A percentile compares a stretch with the other conserved stretches of the same genome.
These are phyloP conservation scores for Actinidia arguta DNA, from an alignment of 179 eudicot species.

Conservation along the genomic window DNA sequence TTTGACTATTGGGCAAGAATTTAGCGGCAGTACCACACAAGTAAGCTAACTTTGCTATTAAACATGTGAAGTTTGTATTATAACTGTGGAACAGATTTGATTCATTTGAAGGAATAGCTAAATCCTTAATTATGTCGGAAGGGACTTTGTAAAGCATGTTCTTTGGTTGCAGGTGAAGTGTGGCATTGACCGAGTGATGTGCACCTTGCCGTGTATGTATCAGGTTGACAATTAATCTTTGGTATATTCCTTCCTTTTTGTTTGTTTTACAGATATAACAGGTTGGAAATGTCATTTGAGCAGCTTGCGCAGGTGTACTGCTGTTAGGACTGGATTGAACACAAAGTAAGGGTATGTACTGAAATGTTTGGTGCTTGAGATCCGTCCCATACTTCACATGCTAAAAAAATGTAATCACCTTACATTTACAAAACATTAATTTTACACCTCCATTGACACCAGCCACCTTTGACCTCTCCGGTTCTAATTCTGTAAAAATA, in stretches of 20 bases:
- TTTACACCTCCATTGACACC: no score
- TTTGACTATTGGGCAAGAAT: slow-evolving; percentile 99
- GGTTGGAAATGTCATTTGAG: slow-evolving; percentile 29
- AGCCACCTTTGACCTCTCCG: no score
- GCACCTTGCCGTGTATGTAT: slow-evolving; percentile 92
- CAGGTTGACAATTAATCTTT: slow-evolving; percentile 56
- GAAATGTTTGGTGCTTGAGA: slow-evolving; percentile 11
- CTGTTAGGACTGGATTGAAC: slow-evolving; percentile 98
- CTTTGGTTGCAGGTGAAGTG: slow-evolving; percentile 77
- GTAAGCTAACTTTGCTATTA: slow-evolving; percentile 47
- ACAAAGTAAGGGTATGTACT: slow-evolving; percentile 87
- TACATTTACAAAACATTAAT: no score
- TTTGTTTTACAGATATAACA: slow-evolving; percentile 22
- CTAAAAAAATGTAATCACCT: no score
- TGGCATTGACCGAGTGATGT: slow-evolving; percentile 79
- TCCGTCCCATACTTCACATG: neutral
- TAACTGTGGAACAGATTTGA: neutral
- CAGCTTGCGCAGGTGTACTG: slow-evolving; percentile 99
- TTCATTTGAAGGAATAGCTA: neutral
- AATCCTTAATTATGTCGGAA: slow-evolving; percentile 5
- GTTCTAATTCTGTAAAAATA: no score
- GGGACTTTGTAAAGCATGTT: slow-evolving; percentile 8
- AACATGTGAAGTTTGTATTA: neutral
- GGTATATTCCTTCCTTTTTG: neutral
- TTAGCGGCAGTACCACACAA: slow-evolving; percentile 94